Conservation (phyloP, 352 stramenopile genomes). For the Globisporangium takayamanum region DNA sequence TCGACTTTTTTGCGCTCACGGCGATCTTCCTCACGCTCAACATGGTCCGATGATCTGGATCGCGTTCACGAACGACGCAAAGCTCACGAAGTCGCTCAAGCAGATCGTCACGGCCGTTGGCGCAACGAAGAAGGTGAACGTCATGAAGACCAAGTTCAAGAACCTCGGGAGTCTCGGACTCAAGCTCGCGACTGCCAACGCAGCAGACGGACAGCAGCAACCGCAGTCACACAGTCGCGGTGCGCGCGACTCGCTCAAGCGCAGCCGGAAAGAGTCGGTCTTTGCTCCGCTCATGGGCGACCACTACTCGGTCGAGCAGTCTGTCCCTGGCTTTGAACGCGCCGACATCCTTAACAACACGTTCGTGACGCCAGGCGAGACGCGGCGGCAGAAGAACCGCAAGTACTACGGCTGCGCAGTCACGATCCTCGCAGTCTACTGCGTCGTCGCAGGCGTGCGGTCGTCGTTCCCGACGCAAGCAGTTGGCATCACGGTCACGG, state of each 20-base stretch:
- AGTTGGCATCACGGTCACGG: constrained; percentile 56
- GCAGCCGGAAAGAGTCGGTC: constrained; percentile 51
- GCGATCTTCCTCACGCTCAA: constrained; percentile 80
- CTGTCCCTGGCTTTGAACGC: constrained; percentile 58
- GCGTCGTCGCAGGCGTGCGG: constrained; percentile 42
- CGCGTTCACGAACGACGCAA: constrained; percentile 85
- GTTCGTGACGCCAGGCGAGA: constrained; percentile 60
- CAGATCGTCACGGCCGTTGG: constrained; percentile 73
- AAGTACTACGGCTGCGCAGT: constrained; percentile 46
- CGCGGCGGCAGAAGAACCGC: constrained; percentile 38
- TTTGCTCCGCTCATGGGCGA: constrained; percentile 74
- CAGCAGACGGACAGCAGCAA: constrained; percentile 10
- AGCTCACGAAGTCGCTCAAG: constrained; percentile 76
- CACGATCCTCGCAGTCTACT: constrained; percentile 46
- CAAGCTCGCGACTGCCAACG: constrained; percentile 59
- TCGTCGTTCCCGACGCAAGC: constrained; percentile 55
- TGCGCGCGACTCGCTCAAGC: constrained; percentile 7
- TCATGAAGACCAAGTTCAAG: constrained; percentile 78
- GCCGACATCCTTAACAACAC: constrained; percentile 76
- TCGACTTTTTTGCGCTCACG: constrained; percentile 79
- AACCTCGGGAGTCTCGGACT: constrained; percentile 71
- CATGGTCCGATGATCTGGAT: constrained; percentile 90
- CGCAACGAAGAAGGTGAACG: constrained; percentile 70
- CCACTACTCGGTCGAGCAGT: constrained; percentile 74
- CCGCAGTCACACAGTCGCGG: constrained; percentile 5